Conservation (phyloP, 108 stramenopile genomes). For the Nitzschia sp. region DNA sequence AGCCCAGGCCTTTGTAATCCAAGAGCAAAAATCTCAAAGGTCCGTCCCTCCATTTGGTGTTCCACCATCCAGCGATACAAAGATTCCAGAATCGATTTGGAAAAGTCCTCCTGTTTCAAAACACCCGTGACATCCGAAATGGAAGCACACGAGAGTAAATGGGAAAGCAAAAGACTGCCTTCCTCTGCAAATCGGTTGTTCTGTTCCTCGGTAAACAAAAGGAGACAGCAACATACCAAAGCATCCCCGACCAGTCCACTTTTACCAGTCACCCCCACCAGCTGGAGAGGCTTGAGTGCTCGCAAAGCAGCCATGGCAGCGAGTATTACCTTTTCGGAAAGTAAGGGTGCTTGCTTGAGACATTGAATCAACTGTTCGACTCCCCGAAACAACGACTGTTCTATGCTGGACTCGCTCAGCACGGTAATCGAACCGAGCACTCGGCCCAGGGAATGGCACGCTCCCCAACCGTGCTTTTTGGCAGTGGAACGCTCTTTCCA, state of each 20-base stretch:
- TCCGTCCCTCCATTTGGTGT: constrained; percentile 8
- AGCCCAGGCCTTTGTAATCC: constrained; percentile 17
- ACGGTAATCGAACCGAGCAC: constrained; percentile 16
- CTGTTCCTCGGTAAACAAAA: not conserved
- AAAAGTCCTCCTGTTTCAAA: constrained; percentile 14
- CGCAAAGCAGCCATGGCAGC: constrained; percentile 31
- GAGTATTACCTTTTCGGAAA: constrained; percentile 34
- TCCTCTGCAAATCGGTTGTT: not conserved
- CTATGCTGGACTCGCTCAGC: not conserved
- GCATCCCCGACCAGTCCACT: constrained; percentile 22
- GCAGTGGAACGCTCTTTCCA: constrained; percentile 71
- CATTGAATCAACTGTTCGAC: constrained; percentile 14
- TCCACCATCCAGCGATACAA: constrained; percentile 54
- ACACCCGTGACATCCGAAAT: constrained; percentile 16
- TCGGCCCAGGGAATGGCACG: constrained; percentile 46
- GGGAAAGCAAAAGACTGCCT: not conserved
- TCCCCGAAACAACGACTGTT: not conserved
- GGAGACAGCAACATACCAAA: constrained; percentile 7
- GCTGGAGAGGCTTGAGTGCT: not conserved
- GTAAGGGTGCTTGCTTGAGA: not conserved
- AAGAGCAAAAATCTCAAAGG: constrained; percentile 41
- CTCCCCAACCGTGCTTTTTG: constrained; percentile 81
- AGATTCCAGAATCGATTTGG: constrained; percentile 13
- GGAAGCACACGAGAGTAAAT: constrained; percentile 23
- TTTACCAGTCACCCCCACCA: not conserved